These are phyloP conservation scores for Rhizophora apiculata DNA, from an alignment of 345 rosid species.

Conservation along the genomic window DNA sequence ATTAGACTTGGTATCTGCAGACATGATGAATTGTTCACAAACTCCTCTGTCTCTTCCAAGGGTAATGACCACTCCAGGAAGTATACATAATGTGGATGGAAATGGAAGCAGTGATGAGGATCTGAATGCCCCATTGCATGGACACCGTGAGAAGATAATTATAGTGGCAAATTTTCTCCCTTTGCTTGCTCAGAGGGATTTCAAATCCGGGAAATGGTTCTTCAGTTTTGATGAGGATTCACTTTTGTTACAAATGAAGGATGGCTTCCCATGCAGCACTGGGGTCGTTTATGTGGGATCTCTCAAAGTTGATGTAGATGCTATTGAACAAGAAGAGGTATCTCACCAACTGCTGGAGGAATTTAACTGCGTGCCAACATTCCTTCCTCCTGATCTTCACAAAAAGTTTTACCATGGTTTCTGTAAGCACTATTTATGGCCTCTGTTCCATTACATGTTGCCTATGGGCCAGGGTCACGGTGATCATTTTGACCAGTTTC, in stretches of 20 bases:
- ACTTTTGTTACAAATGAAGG: constrained; percentile 36
- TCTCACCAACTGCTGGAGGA: constrained; percentile 39
- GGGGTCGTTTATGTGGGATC: constrained; percentile 43
- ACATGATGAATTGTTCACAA: constrained; percentile 50
- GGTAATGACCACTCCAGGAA: constrained; percentile 56
- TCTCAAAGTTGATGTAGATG: constrained; percentile 39
- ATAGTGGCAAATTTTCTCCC: constrained; percentile 44
- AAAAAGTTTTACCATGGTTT: constrained; percentile 39
- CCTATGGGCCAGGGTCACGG: constrained; percentile 40
- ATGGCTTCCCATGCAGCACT: constrained; percentile 32
- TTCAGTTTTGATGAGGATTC: constrained; percentile 43
- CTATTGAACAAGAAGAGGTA: constrained; percentile 40
- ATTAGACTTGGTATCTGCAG: constrained; percentile 58
- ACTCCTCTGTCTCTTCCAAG: constrained; percentile 51
- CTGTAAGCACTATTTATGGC: constrained; percentile 51
- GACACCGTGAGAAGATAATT: constrained; percentile 26
- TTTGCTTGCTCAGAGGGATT: constrained; percentile 31
- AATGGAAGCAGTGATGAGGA: constrained; percentile 19
- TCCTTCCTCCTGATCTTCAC: constrained; percentile 41
- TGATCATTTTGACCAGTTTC: constrained; percentile 32
- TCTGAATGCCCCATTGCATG: constrained; percentile 13
- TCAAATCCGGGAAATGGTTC: constrained; percentile 27
- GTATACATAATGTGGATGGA: constrained; percentile 43
- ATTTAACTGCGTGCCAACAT: constrained; percentile 42
- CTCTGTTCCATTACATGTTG: constrained; percentile 50